Percentiles rank a stretch among this genome's conserved stretches.
These are phyloP conservation scores for Calonectria henricotiae DNA, from an alignment of 2,329 filamentous ascomycete genomes.

Conservation along the genomic window DNA sequence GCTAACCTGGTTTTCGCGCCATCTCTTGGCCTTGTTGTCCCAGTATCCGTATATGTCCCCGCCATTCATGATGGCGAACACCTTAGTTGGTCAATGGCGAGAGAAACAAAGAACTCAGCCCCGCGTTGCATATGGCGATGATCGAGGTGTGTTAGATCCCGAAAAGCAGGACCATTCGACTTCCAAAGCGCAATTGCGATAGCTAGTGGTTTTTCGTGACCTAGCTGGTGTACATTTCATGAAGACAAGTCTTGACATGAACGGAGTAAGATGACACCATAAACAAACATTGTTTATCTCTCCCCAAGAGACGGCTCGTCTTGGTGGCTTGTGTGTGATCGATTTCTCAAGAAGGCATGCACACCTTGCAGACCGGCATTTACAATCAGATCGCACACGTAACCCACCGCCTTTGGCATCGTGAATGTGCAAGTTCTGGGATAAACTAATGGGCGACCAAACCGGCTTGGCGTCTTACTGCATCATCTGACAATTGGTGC, in stretches of 20 bases:
- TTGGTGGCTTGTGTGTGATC: slow-evolving; percentile 33
- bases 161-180: background rate
- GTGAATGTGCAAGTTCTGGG: slow-evolving; percentile 20
- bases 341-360: slow-evolving; percentile 19
- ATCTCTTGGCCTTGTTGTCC: slow-evolving; percentile 8
- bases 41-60: slow-evolving; percentile 13
- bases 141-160: background rate
- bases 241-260: background rate
- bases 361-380: slow-evolving; percentile 23
- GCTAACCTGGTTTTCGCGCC: slow-evolving; percentile 20
- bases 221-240: background rate
- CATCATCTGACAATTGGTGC: slow-evolving; percentile 33
- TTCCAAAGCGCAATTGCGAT: background rate
- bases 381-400: slow-evolving; percentile 12
- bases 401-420: slow-evolving; percentile 21
- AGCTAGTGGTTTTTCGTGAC: background rate
- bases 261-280: background rate
- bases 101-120: background rate
- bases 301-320: background rate
- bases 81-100: slow-evolving; percentile 9
- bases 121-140: background rate
- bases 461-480: slow-evolving; percentile 17
- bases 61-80: slow-evolving; percentile 19
- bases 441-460: slow-evolving; percentile 10
- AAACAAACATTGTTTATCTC: slow-evolving; percentile 1